Base-by-base conservation (phyloP, 306 rosid genomes). In the Sophora flavescens region DNA sequence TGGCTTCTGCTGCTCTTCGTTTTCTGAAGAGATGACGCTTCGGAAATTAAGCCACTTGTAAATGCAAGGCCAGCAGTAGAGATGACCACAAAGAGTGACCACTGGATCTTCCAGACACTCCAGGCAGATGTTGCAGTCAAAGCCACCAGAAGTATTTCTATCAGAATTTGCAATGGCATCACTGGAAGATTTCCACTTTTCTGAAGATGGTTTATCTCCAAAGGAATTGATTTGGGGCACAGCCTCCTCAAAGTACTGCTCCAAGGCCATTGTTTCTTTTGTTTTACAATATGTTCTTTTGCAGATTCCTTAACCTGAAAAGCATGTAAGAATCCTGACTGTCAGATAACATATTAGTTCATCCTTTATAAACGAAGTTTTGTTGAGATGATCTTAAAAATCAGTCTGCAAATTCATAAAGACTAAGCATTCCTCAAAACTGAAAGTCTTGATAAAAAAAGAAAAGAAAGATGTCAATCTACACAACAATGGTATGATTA, bases 1-100 rank as follows among this genome's bases (percentile, higher is more conserved):
- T 14, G 77, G 89, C 26, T 35, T 83, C 60, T 38, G 84, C 67
- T 59, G 66, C 9, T 80, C 79, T 38, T 69, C 77, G 38, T 70
- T 16, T 35, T 81, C 88, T 1, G 75, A 9, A 12, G 86, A 63
- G 15, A 51, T 50, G n/a, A n/a, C n/a, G 7, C 65, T 80, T 59
- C 78, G 85, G 61, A 72, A 86, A 38, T 85, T 81, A 57, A 92
- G 85, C 98, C 98, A 94, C 72, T 86, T 94, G 84, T 91, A 94
- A 17, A 94, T 82, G 91, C 98, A 94, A 33, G 97, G 95, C 98
- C 98, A 94, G 81, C 98, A 94, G 86, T 80, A 94, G 68, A 94
- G 95, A 78, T 94, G 98, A 32, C 98, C 98, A 56, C 98, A 94
- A 42, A 94, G 91, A 1, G 98, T 94, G 54, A 94, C 96, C 44